A percentile compares a stretch with the other conserved stretches of the same genome.
These are phyloP conservation scores for Cryoendolithus antarcticus DNA, from an alignment of 2,329 filamentous ascomycete genomes.

Conservation along the genomic window DNA sequence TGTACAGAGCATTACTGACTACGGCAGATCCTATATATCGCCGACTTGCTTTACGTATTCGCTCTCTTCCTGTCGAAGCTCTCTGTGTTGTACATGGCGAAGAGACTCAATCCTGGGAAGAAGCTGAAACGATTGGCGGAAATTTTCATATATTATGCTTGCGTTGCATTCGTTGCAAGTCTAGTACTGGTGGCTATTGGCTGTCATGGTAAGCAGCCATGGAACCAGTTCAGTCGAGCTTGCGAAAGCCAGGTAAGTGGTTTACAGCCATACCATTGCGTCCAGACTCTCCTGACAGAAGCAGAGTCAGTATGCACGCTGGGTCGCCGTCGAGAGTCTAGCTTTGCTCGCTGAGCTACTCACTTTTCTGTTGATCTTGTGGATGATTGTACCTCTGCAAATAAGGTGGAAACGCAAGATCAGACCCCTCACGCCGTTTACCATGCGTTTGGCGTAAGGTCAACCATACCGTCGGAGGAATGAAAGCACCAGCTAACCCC, in stretches of 20 bases:
- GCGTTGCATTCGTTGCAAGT: neutral
- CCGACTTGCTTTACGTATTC: constrained; percentile 2
- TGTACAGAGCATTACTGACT: too few species aligned
- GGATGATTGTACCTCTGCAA: constrained; percentile 1
- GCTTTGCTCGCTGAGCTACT: constrained; percentile 1
- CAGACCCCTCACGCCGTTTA: constrained; percentile 1
- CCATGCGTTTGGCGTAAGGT: constrained; percentile 1
- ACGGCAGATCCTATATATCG: constrained; percentile 1
- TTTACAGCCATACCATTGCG: neutral
- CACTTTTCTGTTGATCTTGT: neutral
- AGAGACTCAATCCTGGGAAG: constrained; percentile 1
- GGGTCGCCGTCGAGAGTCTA: neutral
- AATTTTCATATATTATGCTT: neutral
- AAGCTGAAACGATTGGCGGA: neutral
- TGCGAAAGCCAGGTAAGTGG: neutral
- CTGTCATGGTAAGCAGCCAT: neutral
- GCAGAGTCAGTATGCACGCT: neutral
- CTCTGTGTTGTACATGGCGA: neutral
- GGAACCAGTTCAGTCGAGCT: neutral
- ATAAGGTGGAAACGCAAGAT: constrained; percentile 1
- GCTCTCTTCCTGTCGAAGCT: constrained; percentile 1
- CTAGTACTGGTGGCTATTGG: constrained; percentile 2
- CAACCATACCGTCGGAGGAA: neutral
- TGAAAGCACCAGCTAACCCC: neutral
- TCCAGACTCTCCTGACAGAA: neutral